Evolutionary conservation across 1,284 basidiomycete genomes (phyloP).

Genomic region (Exobasidium cylindrosporum): DNA sequence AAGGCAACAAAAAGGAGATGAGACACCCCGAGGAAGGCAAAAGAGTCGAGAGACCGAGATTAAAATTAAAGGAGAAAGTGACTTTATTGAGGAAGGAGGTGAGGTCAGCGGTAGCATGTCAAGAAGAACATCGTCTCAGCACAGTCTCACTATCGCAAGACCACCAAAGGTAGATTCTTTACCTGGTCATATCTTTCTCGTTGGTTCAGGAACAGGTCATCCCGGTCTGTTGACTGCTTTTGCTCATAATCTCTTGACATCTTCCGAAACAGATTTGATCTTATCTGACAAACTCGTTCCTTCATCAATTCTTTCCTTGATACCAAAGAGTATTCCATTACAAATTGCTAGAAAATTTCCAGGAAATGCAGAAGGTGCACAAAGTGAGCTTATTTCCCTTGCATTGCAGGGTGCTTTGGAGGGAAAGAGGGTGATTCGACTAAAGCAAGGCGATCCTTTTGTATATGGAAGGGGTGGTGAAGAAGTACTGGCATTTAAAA

Average conservation of each 20-base stretch:
- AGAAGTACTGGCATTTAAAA: slow-evolving; percentile 85
- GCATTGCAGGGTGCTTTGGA: slow-evolving; percentile 76
- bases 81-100: background rate
- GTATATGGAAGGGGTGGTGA: slow-evolving; percentile 92
- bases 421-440: slow-evolving; percentile 81
- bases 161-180: slow-evolving; percentile 20
- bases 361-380: slow-evolving; percentile 90
- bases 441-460: slow-evolving; percentile 96
- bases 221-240: slow-evolving; percentile 85
- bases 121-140: slow-evolving; percentile 32
- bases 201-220: slow-evolving; percentile 92
- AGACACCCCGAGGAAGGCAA: slow-evolving; percentile 1
- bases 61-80: background rate
- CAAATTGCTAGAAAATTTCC: slow-evolving; percentile 93
- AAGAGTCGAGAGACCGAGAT: background rate
- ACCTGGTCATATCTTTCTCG: slow-evolving; percentile 62
- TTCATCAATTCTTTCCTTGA: slow-evolving; percentile 77
- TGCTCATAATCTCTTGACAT: slow-evolving; percentile 74
- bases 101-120: background rate
- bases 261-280: slow-evolving; percentile 71
- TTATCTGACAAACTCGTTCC: slow-evolving; percentile 98
- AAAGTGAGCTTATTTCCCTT: slow-evolving; percentile 86
- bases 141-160: slow-evolving; percentile 35
- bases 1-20: background rate
- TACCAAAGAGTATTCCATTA: slow-evolving; percentile 66